Evolutionary conservation across 1,284 basidiomycete genomes (phyloP).

Genomic region (Heterobasidion annosum): DNA sequence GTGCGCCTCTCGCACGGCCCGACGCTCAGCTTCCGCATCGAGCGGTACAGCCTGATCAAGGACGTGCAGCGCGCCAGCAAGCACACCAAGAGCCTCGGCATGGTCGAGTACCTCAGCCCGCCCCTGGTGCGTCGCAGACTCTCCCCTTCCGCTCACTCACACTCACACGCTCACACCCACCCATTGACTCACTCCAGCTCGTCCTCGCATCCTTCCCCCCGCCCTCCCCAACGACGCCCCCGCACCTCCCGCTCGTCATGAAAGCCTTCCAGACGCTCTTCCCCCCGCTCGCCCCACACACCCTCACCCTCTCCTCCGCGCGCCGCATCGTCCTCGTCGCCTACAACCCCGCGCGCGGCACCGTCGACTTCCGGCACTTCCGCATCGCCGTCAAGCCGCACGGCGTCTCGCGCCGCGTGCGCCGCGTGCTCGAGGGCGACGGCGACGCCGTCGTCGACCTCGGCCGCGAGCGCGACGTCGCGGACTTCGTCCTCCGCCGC

Average conservation of each 20-base stretch:
- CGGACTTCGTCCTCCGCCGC: conserved; percentile 85
- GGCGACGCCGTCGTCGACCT: conserved; percentile 63
- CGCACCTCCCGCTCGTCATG: conserved; percentile 66
- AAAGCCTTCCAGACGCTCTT: conserved; percentile 87
- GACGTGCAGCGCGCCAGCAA: conserved; percentile 68
- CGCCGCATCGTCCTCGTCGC: conserved; percentile 91
- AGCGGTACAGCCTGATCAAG: conserved; percentile 87
- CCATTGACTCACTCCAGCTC: conserved; percentile 44
- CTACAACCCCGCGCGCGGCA: conserved; percentile 82
- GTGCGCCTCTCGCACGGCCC: conserved; percentile 89
- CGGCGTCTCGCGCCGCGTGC: conserved; percentile 89
- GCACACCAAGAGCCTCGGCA: conserved; percentile 66
- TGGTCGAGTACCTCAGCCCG: conserved; percentile 75
- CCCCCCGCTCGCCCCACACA: conserved; percentile 76
- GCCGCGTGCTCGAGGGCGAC: conserved; percentile 76
- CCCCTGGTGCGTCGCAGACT: conserved; percentile 55
- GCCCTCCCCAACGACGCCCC: conserved; percentile 60
- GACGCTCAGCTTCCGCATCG: conserved; percentile 88
- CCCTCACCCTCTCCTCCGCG: conserved; percentile 72
- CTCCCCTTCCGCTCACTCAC: background rate
- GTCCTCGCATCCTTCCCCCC: conserved; percentile 72
- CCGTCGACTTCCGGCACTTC: conserved; percentile 92
- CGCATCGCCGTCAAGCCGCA: conserved; percentile 93
- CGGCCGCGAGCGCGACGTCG: conserved; percentile 86
- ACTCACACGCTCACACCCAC: background rate